A percentile compares a stretch with the other conserved stretches of the same genome.
phyloP scores from a whole-genome alignment of 2,329 filamentous ascomycete species.

The Arthrobotrys entomopaga region DNA sequence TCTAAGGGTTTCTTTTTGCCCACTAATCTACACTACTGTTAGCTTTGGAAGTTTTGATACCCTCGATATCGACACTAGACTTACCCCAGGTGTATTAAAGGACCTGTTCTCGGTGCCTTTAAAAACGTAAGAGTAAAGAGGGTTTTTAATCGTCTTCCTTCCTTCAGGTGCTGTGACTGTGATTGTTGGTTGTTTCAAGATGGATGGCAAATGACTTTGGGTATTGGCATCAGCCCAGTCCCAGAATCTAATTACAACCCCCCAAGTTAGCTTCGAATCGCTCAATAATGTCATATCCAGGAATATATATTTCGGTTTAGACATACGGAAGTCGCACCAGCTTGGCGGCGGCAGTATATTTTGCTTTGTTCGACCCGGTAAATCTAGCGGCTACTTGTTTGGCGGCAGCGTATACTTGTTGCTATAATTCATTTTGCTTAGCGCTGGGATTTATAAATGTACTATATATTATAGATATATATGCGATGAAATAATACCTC shows the following conservation, averaged over 20 bases:
- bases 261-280: neutral
- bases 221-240: conserved; percentile 55
- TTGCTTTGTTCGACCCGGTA: conserved; percentile 45
- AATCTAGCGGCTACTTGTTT: conserved; percentile 50
- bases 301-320: neutral
- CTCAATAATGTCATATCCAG: no score
- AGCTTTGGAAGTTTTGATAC: neutral
- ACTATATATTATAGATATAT: neutral
- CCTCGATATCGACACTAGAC: no score
- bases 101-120: conserved; percentile 6
- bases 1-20: neutral
- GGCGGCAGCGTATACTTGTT: conserved; percentile 46
- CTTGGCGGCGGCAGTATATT: conserved; percentile 55
- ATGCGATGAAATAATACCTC: conserved; percentile 52
- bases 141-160: conserved; percentile 22
- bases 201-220: conserved; percentile 49
- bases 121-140: conserved; percentile 15
- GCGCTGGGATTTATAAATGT: neutral
- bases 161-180: conserved; percentile 37
- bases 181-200: conserved; percentile 38
- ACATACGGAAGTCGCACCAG: conserved; percentile 57
- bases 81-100: conserved; percentile 4
- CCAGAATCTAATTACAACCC: conserved; percentile 56
- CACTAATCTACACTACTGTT: neutral
- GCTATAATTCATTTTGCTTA: conserved; percentile 34